A percentile compares a stretch with the other conserved stretches of the same genome.
phyloP scores from a whole-genome alignment of 768 basidiomycete genomes.

The Austroboletus eburneus region DNA sequence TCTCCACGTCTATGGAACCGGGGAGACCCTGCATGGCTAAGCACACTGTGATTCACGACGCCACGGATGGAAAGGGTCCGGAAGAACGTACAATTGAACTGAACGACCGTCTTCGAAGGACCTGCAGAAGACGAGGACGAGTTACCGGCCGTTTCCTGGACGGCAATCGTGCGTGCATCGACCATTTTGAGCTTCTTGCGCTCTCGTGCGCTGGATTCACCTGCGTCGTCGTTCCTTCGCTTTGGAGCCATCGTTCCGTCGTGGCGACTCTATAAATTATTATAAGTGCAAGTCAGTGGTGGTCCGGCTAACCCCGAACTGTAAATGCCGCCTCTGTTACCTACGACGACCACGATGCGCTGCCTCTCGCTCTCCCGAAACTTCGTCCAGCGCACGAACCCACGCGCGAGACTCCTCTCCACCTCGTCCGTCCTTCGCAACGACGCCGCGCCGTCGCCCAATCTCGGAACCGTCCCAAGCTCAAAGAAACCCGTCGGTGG shows the following conservation, averaged over 20 bases:
- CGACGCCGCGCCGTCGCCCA: slow-evolving; percentile 39
- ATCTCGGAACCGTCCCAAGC: slow-evolving; percentile 49
- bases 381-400: slow-evolving; percentile 12
- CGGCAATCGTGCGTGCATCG: slow-evolving; percentile 61
- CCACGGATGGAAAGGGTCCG: not conserved
- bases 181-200: slow-evolving; percentile 68
- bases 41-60: not conserved
- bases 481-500: slow-evolving; percentile 77
- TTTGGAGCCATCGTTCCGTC: slow-evolving; percentile 40
- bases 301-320: slow-evolving; percentile 23
- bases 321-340: not conserved
- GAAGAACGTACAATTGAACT: slow-evolving; percentile 38
- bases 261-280: not conserved
- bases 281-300: no score
- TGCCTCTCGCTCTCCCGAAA: slow-evolving; percentile 19
- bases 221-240: slow-evolving; percentile 32
- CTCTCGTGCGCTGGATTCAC: slow-evolving; percentile 39
- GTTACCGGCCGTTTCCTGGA: slow-evolving; percentile 42
- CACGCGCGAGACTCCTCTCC: slow-evolving; percentile 37
- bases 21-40: slow-evolving; percentile 62
- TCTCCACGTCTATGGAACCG: slow-evolving; percentile 77
- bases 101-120: slow-evolving; percentile 36
- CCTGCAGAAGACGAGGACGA: slow-evolving; percentile 29
- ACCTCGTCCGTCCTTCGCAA: slow-evolving; percentile 42
- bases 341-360: slow-evolving; percentile 35